Percentiles rank a stretch among this genome's conserved stretches.
Conservation (phyloP, 2,329 filamentous ascomycete species). For the Clathrospora elynae region DNA sequence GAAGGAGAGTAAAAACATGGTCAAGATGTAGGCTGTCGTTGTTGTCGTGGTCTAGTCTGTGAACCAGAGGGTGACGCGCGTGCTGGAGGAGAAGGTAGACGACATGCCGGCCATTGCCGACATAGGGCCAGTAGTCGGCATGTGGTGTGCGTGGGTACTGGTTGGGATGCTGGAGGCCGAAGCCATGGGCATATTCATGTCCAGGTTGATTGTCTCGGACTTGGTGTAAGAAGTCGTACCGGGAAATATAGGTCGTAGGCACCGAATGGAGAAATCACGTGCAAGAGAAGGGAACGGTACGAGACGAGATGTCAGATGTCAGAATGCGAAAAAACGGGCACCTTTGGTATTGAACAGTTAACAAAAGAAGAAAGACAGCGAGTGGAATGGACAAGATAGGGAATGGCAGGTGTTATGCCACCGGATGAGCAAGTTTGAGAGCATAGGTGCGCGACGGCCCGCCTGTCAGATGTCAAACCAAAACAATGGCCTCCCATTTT, state of each 20-base stretch:
- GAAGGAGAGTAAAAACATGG: conserved; percentile 36
- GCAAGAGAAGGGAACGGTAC: neutral
- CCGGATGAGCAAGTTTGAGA: conserved; percentile 22
- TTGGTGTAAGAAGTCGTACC: neutral
- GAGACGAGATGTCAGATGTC: conserved; percentile 1
- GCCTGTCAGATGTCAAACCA: neutral
- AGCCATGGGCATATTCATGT: conserved; percentile 9
- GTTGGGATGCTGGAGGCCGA: conserved; percentile 3
- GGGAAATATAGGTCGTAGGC: neutral
- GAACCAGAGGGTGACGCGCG: conserved; percentile 38
- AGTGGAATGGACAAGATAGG: conserved; percentile 2
- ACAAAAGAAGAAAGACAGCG: neutral
- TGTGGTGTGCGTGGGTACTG: neutral
- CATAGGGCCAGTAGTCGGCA: conserved; percentile 4
- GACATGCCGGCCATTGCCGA: conserved; percentile 30
- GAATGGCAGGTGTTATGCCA: conserved; percentile 5
- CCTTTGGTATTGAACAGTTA: neutral
- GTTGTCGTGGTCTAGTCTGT: conserved; percentile 36
- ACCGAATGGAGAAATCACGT: neutral
- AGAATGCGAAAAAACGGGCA: neutral
- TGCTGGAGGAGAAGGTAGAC: conserved; percentile 34
- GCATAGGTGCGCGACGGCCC: conserved; percentile 9
- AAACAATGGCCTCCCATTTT: neutral
- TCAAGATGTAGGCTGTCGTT: conserved; percentile 28
- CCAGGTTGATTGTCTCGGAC: no score